Conservation (phyloP, 768 basidiomycete species). For the Tylopilus intermedius region DNA sequence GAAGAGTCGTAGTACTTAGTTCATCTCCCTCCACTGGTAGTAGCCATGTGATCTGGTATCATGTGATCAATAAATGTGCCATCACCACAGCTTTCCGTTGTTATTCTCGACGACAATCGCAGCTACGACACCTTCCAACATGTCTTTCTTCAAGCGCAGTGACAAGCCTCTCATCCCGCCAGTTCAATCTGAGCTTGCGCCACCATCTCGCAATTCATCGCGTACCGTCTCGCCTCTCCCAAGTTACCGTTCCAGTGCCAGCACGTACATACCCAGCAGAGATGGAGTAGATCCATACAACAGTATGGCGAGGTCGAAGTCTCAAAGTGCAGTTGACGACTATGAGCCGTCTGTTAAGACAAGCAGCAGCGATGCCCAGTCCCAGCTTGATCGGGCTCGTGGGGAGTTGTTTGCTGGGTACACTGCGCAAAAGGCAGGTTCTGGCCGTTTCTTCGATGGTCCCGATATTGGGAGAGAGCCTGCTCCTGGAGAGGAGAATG, state of each 20-base stretch:
- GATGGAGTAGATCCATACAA: constrained; percentile 56
- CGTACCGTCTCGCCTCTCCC: constrained; percentile 38
- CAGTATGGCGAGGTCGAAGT: constrained; percentile 23
- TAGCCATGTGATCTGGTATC: background rate
- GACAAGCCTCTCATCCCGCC: constrained; percentile 65
- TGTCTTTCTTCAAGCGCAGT: constrained; percentile 56
- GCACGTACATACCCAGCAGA: constrained; percentile 64
- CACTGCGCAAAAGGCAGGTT: constrained; percentile 52
- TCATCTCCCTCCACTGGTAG: background rate
- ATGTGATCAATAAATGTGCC: constrained; percentile 6
- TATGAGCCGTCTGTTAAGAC: constrained; percentile 14
- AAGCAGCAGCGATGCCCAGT: constrained; percentile 29
- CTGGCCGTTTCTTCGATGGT: constrained; percentile 68
- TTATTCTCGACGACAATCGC: background rate
- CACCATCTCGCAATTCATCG: constrained; percentile 26
- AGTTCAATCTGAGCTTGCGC: constrained; percentile 36
- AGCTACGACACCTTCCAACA: background rate
- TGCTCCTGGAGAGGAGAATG: constrained; percentile 64
- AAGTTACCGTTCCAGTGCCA: constrained; percentile 47
- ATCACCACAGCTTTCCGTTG: constrained; percentile 7
- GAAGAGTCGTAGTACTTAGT: constrained; percentile 22
- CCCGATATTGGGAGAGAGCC: constrained; percentile 44
- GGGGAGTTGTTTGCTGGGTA: constrained; percentile 73
- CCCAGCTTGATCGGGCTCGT: constrained; percentile 59
- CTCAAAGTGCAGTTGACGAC: constrained; percentile 26